Base-by-base conservation (phyloP, 1,284 basidiomycete species). In the Schizopora paradoxa region DNA sequence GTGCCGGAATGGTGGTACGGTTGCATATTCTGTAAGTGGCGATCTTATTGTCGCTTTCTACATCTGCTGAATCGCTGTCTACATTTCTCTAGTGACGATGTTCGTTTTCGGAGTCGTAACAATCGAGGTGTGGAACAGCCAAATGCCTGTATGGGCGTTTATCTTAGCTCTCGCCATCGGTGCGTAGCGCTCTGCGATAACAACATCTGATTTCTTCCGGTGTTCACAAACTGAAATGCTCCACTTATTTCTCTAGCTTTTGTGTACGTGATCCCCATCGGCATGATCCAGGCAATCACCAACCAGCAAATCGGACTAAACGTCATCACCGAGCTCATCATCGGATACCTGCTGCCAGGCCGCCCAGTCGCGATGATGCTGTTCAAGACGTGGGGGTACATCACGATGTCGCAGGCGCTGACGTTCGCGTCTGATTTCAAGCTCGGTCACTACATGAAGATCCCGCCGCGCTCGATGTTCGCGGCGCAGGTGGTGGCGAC, bases 1-100 rank as follows among this genome's bases (percentile, higher is more conserved):
- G 83, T 89, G 0, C 86, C 86, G 1, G 74, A 86, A 52, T 89
- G 85, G 85, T 86, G 79, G 70, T 75, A 74, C 54, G 67, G 72
- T 0, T 71, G 74, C 51, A 70, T 74, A 34, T 76, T 75, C 56
- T 49, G 43, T 45, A 51, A 52, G 36, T 48, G n/a, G n/a, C 58
- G 67, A 49, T 65, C 74, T 19, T 72, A 74, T 28, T 21, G 11
- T 34, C 19, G n/a, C n/a, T n/a, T n/a, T n/a, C n/a, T n/a, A 8
- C 6, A 11, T 33, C 13, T 32, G n/a, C 25, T 13, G 32, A 6
- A 2, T 14, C 14, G 21, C 31, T 27, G 13, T 5, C 25, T 26
- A 18, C 11, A 18, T 10, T 10, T 10, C 35, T 11, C 11, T 39
- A 35, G 39, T 10, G 10, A 18, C 19, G 70, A 10, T 74, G 70